phyloP scores from a whole-genome alignment of 441 rosid genomes.

The Syzygium malaccense region DNA sequence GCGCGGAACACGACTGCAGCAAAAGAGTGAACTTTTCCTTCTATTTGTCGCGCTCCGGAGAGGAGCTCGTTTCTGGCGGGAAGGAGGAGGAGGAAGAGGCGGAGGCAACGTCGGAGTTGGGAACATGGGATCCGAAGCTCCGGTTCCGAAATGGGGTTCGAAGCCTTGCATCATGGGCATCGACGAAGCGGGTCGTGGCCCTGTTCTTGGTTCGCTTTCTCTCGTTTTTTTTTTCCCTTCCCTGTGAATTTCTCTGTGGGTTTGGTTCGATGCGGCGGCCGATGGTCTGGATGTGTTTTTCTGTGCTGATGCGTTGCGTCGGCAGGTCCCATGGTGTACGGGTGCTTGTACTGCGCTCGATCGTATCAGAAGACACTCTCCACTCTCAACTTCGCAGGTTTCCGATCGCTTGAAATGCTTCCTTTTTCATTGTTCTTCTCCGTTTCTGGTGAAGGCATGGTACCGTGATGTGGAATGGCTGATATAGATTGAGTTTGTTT shows the following conservation, averaged over 20 bases:
- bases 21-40: not conserved
- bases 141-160: constrained; percentile 56
- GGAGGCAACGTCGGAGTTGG: not conserved
- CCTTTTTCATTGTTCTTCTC: not conserved
- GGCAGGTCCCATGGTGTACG: constrained; percentile 93
- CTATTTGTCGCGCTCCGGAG: not conserved
- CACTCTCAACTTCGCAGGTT: constrained; percentile 79
- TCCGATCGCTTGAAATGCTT: not conserved
- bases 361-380: constrained; percentile 70
- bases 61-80: not conserved
- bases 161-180: constrained; percentile 85
- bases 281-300: not conserved
- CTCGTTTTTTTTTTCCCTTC: not conserved
- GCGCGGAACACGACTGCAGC: not conserved
- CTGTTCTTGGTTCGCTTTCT: constrained; percentile 53
- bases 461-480: not conserved
- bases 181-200: constrained; percentile 96
- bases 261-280: not conserved
- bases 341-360: constrained; percentile 78
- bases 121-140: constrained; percentile 40
- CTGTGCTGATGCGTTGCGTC: constrained; percentile 1
- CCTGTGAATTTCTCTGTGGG: not conserved
- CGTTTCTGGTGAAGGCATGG: not conserved
- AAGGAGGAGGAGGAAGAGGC: not conserved
- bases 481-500: not conserved